Base-by-base conservation (phyloP, 805 yeast species). In the Zygotorulaspora danielsina region DNA sequence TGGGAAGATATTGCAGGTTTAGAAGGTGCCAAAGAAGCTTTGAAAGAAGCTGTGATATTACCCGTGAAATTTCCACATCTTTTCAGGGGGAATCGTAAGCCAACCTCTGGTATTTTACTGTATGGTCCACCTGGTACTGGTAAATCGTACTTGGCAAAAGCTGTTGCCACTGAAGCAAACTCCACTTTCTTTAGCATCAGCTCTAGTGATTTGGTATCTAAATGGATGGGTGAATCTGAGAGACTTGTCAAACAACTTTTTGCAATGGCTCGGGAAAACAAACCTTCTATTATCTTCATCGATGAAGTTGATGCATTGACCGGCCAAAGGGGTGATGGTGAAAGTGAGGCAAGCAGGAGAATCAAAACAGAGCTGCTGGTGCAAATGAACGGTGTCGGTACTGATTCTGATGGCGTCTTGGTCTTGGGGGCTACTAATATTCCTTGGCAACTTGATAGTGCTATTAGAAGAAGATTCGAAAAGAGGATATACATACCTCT, bases 201-300 rank as follows among this genome's bases (percentile, higher is more conserved):
- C n/a, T 87, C 96, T 0, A 84, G 95, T 10, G 98, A 93, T 63
- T 73, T 93, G 54, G 97, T 93, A 3, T 83, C 95, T 50, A 93
- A 93, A 64, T 93, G 98, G 98, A 90, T 90, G 97, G 98, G 98
- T 54, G 98, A 93, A 63, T 81, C 94, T 18, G 98, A 93, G 64
- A 79, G 97, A 64, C 75, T 93, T 41, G 97, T 93, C 19, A 93
- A 90, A 63, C 97, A 93, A 59, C 72, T 93, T 48, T 93, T 93
- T 65, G 76, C 82, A 22, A 86, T 90, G 95, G 98, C 98, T 4
- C 74, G 98, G 49, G 98, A 93, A 62, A 84, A 82, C 58, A 89
- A 86, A 57, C 98, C 98, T 1, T 79, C 95, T 0, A 94, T 93
- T 51, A 93, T 93, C 36, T 93, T 93, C 63, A 93, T 93, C 39